These are phyloP conservation scores for Colletotrichum neosansevieriae DNA, from an alignment of 2,329 filamentous ascomycete genomes.

Conservation along the genomic window DNA sequence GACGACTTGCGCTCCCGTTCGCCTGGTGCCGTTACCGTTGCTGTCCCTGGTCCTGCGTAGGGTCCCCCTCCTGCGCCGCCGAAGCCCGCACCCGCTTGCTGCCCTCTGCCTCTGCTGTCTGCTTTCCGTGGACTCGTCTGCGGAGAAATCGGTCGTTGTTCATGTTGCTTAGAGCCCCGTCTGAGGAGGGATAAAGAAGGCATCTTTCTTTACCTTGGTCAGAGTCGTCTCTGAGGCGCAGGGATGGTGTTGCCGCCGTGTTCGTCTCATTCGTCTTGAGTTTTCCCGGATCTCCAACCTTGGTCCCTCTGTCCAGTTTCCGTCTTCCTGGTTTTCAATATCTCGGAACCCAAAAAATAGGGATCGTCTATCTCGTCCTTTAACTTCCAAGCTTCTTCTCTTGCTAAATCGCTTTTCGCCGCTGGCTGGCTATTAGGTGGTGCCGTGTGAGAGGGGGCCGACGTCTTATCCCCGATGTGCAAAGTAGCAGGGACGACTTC, in stretches of 20 bases:
- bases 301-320: not conserved
- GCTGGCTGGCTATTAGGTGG: constrained; percentile 19
- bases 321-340: not conserved
- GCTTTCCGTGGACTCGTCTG: constrained; percentile 21
- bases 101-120: not conserved
- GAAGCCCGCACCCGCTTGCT: not conserved
- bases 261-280: constrained; percentile 31
- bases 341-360: not conserved
- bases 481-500: constrained; percentile 7
- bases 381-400: constrained; percentile 14
- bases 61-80: constrained; percentile 24
- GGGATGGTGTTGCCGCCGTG: constrained; percentile 12
- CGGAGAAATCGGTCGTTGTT: constrained; percentile 31
- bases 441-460: constrained; percentile 20
- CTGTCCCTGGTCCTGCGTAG: constrained; percentile 15
- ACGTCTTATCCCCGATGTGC: constrained; percentile 31
- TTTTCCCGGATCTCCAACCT: not conserved
- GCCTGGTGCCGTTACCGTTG: not conserved
- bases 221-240: constrained; percentile 12
- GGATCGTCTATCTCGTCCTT: not conserved
- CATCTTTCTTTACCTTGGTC: constrained; percentile 43
- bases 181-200: constrained; percentile 49
- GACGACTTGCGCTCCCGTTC: constrained; percentile 44
- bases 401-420: constrained; percentile 4
- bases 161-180: constrained; percentile 43